Evolutionary conservation across 108 stramenopile genomes (phyloP).

Genomic region (Conticribra weissflogii): DNA sequence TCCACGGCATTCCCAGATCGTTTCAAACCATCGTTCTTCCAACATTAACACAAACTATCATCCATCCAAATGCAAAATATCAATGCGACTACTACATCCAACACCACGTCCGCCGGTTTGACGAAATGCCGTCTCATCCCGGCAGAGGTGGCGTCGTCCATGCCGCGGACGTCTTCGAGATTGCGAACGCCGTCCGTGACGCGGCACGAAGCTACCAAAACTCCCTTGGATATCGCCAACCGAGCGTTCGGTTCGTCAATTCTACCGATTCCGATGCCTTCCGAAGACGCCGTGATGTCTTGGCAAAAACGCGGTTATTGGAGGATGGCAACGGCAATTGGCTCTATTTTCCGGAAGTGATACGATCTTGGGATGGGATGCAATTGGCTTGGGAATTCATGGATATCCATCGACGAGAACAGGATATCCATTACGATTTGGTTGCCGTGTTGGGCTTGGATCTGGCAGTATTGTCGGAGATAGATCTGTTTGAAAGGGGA

Average conservation of each 20-base stretch:
- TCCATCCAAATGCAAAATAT: conserved; percentile 55
- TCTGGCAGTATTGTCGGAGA: no score
- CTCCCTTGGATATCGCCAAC: neutral
- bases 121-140: conserved; percentile 40
- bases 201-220: conserved; percentile 6
- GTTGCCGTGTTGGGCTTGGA: conserved; percentile 27
- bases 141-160: conserved; percentile 50
- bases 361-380: conserved; percentile 29
- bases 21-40: conserved; percentile 61
- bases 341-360: conserved; percentile 11
- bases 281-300: conserved; percentile 20
- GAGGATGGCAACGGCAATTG: conserved; percentile 9
- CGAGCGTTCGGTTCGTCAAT: conserved; percentile 16
- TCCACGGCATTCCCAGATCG: conserved; percentile 61
- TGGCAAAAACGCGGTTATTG: conserved; percentile 1
- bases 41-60: conserved; percentile 49
- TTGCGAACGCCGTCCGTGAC: conserved; percentile 39
- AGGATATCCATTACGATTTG: conserved; percentile 44
- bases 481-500: no score
- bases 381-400: conserved; percentile 22
- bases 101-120: conserved; percentile 26
- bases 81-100: conserved; percentile 65
- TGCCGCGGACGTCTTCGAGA: conserved; percentile 47
- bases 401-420: conserved; percentile 27
- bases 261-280: conserved; percentile 50